phyloP scores from a whole-genome alignment of 2,329 filamentous ascomycete genomes.

The Fusarium albidum region DNA sequence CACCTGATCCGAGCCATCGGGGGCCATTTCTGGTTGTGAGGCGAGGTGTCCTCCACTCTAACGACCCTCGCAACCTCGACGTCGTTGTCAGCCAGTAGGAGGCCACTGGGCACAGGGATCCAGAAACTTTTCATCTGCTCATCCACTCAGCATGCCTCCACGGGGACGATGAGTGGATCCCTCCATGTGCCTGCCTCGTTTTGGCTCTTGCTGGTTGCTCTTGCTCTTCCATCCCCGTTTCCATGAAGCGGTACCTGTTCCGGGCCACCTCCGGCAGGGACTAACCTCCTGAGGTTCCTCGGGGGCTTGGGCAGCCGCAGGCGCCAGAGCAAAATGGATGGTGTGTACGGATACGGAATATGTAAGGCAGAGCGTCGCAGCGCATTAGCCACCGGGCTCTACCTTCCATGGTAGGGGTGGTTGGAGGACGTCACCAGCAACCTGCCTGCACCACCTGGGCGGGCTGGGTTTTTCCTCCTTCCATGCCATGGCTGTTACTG shows the following conservation, averaged over 20 bases:
- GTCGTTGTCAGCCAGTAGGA: neutral
- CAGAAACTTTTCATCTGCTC: conserved; percentile 8
- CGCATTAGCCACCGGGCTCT: conserved; percentile 3
- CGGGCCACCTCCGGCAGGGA: conserved; percentile 1
- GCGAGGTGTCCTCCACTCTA: conserved; percentile 30
- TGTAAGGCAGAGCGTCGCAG: neutral
- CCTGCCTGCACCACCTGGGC: conserved; percentile 27
- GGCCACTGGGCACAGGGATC: neutral
- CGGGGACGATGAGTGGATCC: conserved; percentile 1
- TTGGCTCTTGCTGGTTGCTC: conserved; percentile 2
- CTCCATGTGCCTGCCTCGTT: conserved; percentile 6
- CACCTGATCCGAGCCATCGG: conserved; percentile 33
- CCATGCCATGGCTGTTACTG: conserved; percentile 21
- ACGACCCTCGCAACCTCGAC: conserved; percentile 13
- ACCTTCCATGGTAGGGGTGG: conserved; percentile 28
- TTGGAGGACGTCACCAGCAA: conserved; percentile 33
- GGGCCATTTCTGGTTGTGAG: conserved; percentile 31
- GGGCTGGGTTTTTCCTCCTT: conserved; percentile 26
- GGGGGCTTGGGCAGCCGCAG: conserved; percentile 6
- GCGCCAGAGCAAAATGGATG: conserved; percentile 2
- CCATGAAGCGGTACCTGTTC: conserved; percentile 9
- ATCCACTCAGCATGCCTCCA: neutral
- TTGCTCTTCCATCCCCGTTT: neutral
- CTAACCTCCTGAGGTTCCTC: conserved; percentile 16
- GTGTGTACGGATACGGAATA: no score